Evolutionary conservation across 192 early-diverging fungal genomes (phyloP), one percentile per base, ranked within the genome.

Genomic region (Kappamyces sp.): DNA sequence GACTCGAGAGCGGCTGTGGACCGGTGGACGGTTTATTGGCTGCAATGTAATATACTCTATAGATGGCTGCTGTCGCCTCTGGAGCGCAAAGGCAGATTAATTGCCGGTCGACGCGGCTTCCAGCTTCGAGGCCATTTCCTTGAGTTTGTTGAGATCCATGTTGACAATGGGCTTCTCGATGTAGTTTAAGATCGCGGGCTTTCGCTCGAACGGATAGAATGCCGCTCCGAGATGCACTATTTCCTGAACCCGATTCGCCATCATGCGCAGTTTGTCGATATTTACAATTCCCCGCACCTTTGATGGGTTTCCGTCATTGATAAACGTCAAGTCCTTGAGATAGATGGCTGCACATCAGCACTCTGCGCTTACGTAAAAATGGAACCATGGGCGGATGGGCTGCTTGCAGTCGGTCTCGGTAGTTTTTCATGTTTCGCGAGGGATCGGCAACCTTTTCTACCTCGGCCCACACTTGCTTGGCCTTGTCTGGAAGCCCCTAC

Each of bases 201-300:
- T 67, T 33, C 68, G 69, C 36, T 66, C 67, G 43, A 68, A 79
- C 42, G 34, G 32, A 58, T 75, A 78, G 39, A 72, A 74, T 12
- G 65, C 58, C 8, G 41, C 44, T 31, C 63, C 77, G 15, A 80
- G 59, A 1, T 61, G 60, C 10, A 69, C 61, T 43, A 83, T 78
- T 33, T 79, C 80, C 36, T 73, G 67, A 37, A 84, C 82, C 32
- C 77, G 68, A 40, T 72, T 73, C 35, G 74, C 75, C 80, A 84
- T 83, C 77, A 80, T 80, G 7, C 79, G 67, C 31, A 84, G 71
- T 59, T 84, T 84, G 63, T 84, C 82, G 54, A 84, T 75, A 52
- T 84, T 84, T 37, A 84, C 73, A 71, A 84, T 73, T 1, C 72
- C 74, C 12, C 61, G 44, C 13, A 84, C 67, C 41, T 71, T 72